Percentiles rank a stretch among this genome's conserved stretches.
These are phyloP conservation scores for Chlamydomonas schloesseri DNA, from an alignment of 139 green algal genomes.

Conservation along the genomic window DNA sequence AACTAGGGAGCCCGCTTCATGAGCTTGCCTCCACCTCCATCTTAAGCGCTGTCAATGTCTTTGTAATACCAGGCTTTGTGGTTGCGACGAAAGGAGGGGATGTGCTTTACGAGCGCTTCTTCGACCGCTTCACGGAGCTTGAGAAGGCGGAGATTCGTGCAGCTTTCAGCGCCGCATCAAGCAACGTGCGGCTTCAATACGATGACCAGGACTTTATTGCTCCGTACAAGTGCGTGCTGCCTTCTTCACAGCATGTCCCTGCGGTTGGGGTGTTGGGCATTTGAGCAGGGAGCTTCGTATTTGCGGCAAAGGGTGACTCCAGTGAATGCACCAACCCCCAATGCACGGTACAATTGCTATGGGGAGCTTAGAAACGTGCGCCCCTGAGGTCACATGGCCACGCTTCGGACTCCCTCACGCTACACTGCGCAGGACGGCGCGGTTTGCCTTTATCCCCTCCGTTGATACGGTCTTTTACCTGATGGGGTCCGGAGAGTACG, in stretches of 20 bases:
- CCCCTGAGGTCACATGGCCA: too few species aligned
- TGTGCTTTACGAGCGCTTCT: conserved; percentile 85
- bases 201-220: conserved; percentile 73
- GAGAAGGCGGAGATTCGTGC: conserved; percentile 81
- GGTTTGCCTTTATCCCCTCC: conserved; percentile 52
- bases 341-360: too few species aligned
- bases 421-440: conserved; percentile 11
- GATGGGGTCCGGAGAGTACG: conserved; percentile 82
- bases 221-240: conserved; percentile 62
- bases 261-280: not conserved
- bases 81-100: conserved; percentile 64
- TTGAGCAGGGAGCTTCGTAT: not conserved
- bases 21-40: too few species aligned
- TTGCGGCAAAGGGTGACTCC: too few species aligned
- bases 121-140: conserved; percentile 73
- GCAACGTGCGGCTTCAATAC: conserved; percentile 32
- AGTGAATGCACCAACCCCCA: too few species aligned
- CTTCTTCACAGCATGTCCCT: too few species aligned
- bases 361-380: too few species aligned
- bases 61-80: conserved; percentile 61
- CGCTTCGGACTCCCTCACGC: too few species aligned
- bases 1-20: too few species aligned
- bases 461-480: conserved; percentile 77
- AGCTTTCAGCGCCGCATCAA: conserved; percentile 64
- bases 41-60: too few species aligned